phyloP scores from a whole-genome alignment of 2,329 filamentous ascomycete species.

The Eutypella sp. region DNA sequence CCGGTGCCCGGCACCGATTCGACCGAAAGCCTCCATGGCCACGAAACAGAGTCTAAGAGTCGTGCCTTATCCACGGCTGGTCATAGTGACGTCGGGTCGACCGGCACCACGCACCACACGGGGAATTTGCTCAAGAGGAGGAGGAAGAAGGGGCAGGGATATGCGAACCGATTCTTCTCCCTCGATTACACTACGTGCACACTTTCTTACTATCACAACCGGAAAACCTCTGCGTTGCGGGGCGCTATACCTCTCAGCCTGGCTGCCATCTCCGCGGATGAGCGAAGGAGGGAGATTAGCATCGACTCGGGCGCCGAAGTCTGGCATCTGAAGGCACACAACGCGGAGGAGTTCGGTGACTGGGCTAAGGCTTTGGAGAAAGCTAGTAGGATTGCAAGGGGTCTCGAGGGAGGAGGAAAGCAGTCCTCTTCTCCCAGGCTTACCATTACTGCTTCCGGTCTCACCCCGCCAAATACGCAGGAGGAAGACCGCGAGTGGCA shows the following conservation, averaged over 20 bases:
- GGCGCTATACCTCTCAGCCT: slow-evolving; percentile 89
- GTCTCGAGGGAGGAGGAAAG: slow-evolving; percentile 36
- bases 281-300: slow-evolving; percentile 83
- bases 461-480: slow-evolving; percentile 27
- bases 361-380: slow-evolving; percentile 85
- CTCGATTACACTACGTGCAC: slow-evolving; percentile 92
- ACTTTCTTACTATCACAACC: slow-evolving; percentile 92
- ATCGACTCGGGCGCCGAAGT: slow-evolving; percentile 96
- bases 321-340: slow-evolving; percentile 86
- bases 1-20: slow-evolving; percentile 47
- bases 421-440: slow-evolving; percentile 19
- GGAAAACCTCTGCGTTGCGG: slow-evolving; percentile 84
- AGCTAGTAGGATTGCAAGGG: slow-evolving; percentile 64
- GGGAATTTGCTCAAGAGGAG: slow-evolving; percentile 84
- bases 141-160: slow-evolving; percentile 89
- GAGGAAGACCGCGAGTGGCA: slow-evolving; percentile 81
- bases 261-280: slow-evolving; percentile 85
- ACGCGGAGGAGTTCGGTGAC: slow-evolving; percentile 76
- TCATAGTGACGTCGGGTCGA: slow-evolving; percentile 42
- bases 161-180: slow-evolving; percentile 90
- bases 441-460: slow-evolving; percentile 20
- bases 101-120: slow-evolving; percentile 62
- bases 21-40: slow-evolving; percentile 56
- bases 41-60: slow-evolving; percentile 32
- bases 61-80: slow-evolving; percentile 47